Conservation (phyloP, 2,329 filamentous ascomycete species). For the Penicillium paneum region DNA sequence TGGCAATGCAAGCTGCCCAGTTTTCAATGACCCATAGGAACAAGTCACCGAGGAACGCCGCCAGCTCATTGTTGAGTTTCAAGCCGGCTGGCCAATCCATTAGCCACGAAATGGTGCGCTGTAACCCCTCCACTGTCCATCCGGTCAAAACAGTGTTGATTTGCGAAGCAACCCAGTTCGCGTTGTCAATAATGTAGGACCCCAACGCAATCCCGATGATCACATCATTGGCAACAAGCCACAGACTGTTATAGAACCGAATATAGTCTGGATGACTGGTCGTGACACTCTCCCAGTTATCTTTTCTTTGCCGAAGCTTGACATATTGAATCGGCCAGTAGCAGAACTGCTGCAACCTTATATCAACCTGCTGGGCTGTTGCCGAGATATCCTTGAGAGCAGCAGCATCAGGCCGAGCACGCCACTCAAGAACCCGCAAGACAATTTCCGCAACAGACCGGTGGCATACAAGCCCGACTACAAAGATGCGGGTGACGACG, state of each 20-base stretch:
- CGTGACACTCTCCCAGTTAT: conserved; percentile 92
- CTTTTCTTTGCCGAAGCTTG: conserved; percentile 81
- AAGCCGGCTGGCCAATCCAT: conserved; percentile 94
- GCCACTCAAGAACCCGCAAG: conserved; percentile 78
- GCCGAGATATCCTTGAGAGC: conserved; percentile 94
- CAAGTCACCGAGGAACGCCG: conserved; percentile 87
- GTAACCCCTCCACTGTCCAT: conserved; percentile 85
- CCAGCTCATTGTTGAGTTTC: conserved; percentile 91
- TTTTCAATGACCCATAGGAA: conserved; percentile 99
- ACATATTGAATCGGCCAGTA: conserved; percentile 98
- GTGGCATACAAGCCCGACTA: conserved; percentile 75
- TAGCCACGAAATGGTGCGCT: conserved; percentile 87
- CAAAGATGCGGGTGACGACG: conserved; percentile 67
- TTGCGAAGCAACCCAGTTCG: conserved; percentile 73
- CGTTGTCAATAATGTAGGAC: conserved; percentile 95
- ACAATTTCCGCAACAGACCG: conserved; percentile 77
- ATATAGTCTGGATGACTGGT: conserved; percentile 97
- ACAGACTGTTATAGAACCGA: conserved; percentile 96
- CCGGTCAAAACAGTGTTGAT: conserved; percentile 71
- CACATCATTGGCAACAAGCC: conserved; percentile 97
- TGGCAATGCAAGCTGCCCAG: conserved; percentile 83
- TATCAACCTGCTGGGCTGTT: conserved; percentile 95
- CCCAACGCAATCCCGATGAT: conserved; percentile 97
- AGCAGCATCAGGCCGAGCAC: conserved; percentile 69
- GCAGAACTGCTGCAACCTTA: conserved; percentile 94